Evolutionary conservation across 306 rosid species (phyloP), one percentile per base, ranked within the genome.

Genomic region (Sphenostylis stenocarpa): DNA sequence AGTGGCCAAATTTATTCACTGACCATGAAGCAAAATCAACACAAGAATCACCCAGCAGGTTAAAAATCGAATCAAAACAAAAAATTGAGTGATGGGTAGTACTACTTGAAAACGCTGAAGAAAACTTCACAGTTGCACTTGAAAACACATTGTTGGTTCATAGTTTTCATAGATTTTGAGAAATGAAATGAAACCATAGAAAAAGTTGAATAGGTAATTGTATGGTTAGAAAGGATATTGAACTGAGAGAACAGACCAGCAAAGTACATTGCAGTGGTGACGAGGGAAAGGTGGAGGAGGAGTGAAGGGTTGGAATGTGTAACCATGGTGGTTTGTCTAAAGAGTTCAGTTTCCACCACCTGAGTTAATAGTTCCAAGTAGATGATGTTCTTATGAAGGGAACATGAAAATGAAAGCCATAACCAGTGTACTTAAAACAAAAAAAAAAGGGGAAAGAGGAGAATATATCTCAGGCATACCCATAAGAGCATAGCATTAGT

Each of bases 171-270:
- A 39, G 45, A 48, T 41, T 78, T 31, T 41, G 15, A 64, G 11
- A 33, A 15, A 57, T 6, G 7, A 11, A 55, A 23, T 21, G 33
- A 31, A 44, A 12, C 1, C 2, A 38, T 7, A 31, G 38, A 4
- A 3, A 17, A 5, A 5, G 15, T 44, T 16, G 6, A 24, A 58
- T 20, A 0, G 19, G 29, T 36, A 8, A 2, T 0, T 7, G 9
- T 26, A 36, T 65, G 23, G 21, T 2, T 6, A 31, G 1, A 34
- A 34, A 16, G n/a, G 56, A 3, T 10, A 39, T 1, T 17, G 24
- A 44, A 80, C 16, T 3, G n/a, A 23, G 71, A 63, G 64, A 60
- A 79, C 76, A 9, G 13, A 88, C 96, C 91, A 34, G 88, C 79
- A 29, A 44, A 52, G 67, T 5, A 2, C 43, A 88, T 51, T 62